A percentile compares a stretch with the other conserved stretches of the same genome.
These are phyloP conservation scores for Linanthus parryae DNA, from an alignment of 148 eudicot genomes.

Conservation along the genomic window DNA sequence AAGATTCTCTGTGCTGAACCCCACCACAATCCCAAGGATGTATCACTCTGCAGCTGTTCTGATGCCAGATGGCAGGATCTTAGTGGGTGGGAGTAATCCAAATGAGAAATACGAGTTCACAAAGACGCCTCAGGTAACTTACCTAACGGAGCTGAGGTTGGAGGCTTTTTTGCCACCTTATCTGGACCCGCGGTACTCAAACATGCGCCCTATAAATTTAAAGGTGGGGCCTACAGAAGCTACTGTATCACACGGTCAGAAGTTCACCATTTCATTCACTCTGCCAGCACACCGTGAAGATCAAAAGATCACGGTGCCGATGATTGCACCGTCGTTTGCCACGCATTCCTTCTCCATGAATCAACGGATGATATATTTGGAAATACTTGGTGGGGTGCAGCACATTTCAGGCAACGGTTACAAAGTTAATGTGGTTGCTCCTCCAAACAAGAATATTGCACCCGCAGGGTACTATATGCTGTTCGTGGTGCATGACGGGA, in stretches of 20 bases:
- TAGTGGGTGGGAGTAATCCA: slow-evolving; percentile 87
- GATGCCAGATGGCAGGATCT: slow-evolving; percentile 54
- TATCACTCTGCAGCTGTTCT: slow-evolving; percentile 65
- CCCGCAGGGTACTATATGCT: slow-evolving; percentile 60
- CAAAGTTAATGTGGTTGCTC: slow-evolving; percentile 36
- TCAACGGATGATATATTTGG: slow-evolving; percentile 47
- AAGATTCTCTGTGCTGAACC: slow-evolving; percentile 37
- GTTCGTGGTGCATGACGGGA: slow-evolving; percentile 59
- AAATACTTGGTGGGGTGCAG: slow-evolving; percentile 8
- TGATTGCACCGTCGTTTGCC: slow-evolving; percentile 55
- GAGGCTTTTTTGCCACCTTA: slow-evolving; percentile 64
- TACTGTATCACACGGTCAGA: slow-evolving; percentile 36
- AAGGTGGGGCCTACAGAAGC: slow-evolving; percentile 24
- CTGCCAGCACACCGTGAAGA: too few relatives aligned
- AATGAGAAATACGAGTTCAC: slow-evolving; percentile 50
- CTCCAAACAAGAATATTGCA: slow-evolving; percentile 31
- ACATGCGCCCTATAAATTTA: slow-evolving; percentile 38
- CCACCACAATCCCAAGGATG: slow-evolving; percentile 45
- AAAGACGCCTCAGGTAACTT: slow-evolving; percentile 20
- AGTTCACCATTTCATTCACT: slow-evolving; percentile 25
- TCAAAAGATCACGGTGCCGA: slow-evolving; percentile 33
- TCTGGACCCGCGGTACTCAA: slow-evolving; percentile 17
- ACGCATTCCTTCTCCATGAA: slow-evolving; percentile 73
- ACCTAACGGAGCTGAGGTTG: slow-evolving; percentile 62
- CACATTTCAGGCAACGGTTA: slow-evolving; percentile 21